Base-by-base conservation (phyloP, 768 basidiomycete species). In the Mycena metata region DNA sequence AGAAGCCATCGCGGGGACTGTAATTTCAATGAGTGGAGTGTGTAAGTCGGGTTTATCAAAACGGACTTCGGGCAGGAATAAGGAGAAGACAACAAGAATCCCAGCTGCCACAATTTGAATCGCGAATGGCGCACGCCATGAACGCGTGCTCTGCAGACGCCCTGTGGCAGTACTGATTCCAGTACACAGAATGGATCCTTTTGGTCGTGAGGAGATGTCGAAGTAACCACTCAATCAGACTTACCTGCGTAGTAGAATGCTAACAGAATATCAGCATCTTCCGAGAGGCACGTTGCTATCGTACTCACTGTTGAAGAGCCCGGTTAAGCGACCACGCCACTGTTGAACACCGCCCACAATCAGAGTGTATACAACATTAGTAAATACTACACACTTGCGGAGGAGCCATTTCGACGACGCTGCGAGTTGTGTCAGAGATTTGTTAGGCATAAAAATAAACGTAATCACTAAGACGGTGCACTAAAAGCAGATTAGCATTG, bases 41-140 rank as follows among this genome's bases (percentile, higher is more conserved):
- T 30, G 11, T 39, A 47, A 46, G 39, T 17, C 15, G 5, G 52
- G 5, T 35, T 1, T 11, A 5, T 46, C 3, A 17, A 2, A 49
- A 41, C 23, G 15, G 43, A 64, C 64, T 58, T 71, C 70, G 9
- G 78, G 78, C 35, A 82, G 70, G 49, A 82, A 74, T 54, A 67
- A 78, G 19, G 81, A 79, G 62, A 74, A 72, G 51, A 71, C 45
- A 51, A 69, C 66, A 46, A 82, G 75, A 26, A 80, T 72, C 4
- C 78, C 78, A 16, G 87, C 83, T 15, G 86, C 86, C 3, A 80
- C 83, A 36, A 84, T 82, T 69, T 88, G 88, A 58, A 88, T 83
- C 56, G 84, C 84, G 39, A 89, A 78, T 30, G 88, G 88, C 42
- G 83, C 78, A 60, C 87, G 80, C 84, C 85, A 89, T 1, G 83